Base-by-base conservation (phyloP, 768 basidiomycete species). In the Hysterangium stoloniferum region DNA sequence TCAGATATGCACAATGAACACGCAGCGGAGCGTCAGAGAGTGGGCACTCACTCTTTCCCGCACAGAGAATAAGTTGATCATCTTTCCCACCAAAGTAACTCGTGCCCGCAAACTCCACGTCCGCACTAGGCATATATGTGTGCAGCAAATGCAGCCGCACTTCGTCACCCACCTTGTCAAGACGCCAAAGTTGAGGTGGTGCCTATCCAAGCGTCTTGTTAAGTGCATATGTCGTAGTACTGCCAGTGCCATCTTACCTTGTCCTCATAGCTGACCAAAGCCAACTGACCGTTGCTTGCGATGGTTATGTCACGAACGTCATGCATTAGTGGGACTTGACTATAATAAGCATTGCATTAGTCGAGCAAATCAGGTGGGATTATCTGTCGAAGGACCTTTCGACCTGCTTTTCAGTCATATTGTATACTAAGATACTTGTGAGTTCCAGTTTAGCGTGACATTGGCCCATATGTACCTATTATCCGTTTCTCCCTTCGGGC, bases 41-140 rank as follows among this genome's bases (percentile, higher is more conserved):
- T 22, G 31, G 33, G 20, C 15, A 58, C 65, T 33, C 43, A 79
- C 86, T 73, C 77, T 90, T 88, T 5, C 82, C 80, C 34, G 83
- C 82, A 58, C 86, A 85, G 4, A 90, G 69, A 9, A 91, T 80
- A 37, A 89, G 69, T 58, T 90, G 84, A 58, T 87, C 82, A 55
- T 84, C 79, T 59, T 77, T 78, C 15, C 87, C 88, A 32, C 86
- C 87, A 48, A 90, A 88, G 66, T 88, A 86, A 59, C 84, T 86
- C 6, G 82, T 79, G 0, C 88, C 88, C 1, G 86, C 82, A 58
- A 88, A 86, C 58, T 88, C 83, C 17, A 86, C 78, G 11, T 70
- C 55, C 11, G 68, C 66, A 60, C 82, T 85, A 7, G 85, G 81
- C 71, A 80, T 76, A 60, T 86, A 89, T 1, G 81, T 87, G 57